Evolutionary conservation across 805 yeast genomes (phyloP).

Genomic region (Candida ortonii): DNA sequence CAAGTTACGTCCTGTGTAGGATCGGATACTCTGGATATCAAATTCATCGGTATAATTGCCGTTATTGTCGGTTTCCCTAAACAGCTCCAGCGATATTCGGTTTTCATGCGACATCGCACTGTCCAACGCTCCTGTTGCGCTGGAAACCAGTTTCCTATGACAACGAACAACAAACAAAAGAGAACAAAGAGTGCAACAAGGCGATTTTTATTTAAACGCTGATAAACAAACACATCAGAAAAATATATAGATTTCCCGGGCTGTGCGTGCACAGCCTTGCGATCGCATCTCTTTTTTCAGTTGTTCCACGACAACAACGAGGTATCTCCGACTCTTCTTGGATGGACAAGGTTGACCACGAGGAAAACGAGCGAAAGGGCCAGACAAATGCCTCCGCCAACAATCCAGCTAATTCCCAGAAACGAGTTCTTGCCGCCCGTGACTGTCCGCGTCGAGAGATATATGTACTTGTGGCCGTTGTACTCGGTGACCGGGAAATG

Average conservation of each 20-base stretch:
- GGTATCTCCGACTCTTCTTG: slow-evolving; percentile 73
- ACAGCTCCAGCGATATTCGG: slow-evolving; percentile 6
- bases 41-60: slow-evolving; percentile 12
- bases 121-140: no score
- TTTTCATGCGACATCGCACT: slow-evolving; percentile 10
- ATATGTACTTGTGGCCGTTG: slow-evolving; percentile 65
- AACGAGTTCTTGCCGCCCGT: slow-evolving; percentile 76
- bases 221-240: no score
- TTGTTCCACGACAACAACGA: slow-evolving; percentile 70
- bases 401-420: slow-evolving; percentile 71
- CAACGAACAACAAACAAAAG: no score
- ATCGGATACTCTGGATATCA: no score
- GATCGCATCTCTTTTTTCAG: no score
- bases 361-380: slow-evolving; percentile 52
- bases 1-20: no score
- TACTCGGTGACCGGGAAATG: slow-evolving; percentile 77
- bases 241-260: no score
- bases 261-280: no score
- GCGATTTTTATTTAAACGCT: no score
- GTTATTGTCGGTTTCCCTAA: slow-evolving; percentile 12
- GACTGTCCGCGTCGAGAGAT: slow-evolving; percentile 65
- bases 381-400: slow-evolving; percentile 68
- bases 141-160: slow-evolving; percentile 3
- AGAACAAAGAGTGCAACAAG: no score
- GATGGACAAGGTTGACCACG: slow-evolving; percentile 55